Evolutionary conservation across 441 rosid species (phyloP).

Genomic region (Mallotus japonicus): DNA sequence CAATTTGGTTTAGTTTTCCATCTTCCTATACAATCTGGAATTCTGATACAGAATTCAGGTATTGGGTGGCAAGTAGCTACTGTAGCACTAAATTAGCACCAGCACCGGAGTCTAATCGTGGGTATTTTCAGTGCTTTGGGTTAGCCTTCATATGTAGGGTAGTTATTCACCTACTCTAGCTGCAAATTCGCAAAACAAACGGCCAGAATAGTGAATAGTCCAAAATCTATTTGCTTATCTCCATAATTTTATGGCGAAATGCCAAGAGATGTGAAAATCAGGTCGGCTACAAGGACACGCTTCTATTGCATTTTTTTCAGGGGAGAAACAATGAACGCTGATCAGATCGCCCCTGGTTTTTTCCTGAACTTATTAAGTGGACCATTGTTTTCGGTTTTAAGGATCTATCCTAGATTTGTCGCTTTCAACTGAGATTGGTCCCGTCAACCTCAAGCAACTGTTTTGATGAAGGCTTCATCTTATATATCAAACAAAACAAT

Average conservation of each 20-base stretch:
- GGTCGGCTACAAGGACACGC: not conserved
- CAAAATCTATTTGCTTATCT: not conserved
- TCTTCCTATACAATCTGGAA: not conserved
- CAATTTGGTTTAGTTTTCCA: not conserved
- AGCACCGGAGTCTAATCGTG: too few species aligned
- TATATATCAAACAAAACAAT: not conserved
- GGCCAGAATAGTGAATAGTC: not conserved
- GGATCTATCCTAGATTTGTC: not conserved
- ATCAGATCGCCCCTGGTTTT: conserved; percentile 13
- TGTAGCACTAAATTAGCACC: too few species aligned
- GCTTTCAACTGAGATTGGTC: not conserved
- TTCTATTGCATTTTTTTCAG: not conserved
- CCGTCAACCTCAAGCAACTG: not conserved
- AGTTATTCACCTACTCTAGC: not conserved
- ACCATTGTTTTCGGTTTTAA: not conserved
- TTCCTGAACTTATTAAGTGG: not conserved
- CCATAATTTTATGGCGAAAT: not conserved
- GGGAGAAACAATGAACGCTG: not conserved
- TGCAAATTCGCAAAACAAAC: not conserved
- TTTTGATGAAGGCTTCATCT: not conserved
- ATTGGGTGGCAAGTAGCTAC: not conserved
- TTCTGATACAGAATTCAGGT: not conserved
- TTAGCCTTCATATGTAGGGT: not conserved
- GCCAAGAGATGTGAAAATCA: not conserved
- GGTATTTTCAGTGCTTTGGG: not conserved